Percentiles rank a stretch among this genome's conserved stretches.
phyloP scores from a whole-genome alignment of 148 eudicot species.

The Gaultheria prostrata region DNA sequence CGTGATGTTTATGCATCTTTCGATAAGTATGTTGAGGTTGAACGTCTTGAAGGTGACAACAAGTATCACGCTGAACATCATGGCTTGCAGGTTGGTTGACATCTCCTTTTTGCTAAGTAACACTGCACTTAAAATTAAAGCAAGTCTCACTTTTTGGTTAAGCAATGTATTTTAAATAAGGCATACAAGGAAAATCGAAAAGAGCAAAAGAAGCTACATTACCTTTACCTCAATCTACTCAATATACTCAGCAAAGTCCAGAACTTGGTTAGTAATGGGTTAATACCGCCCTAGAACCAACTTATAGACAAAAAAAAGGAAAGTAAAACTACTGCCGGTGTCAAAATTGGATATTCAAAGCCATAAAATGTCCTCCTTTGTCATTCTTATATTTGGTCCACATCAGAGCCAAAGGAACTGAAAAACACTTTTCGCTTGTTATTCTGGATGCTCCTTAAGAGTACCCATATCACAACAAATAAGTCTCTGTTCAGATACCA shows the following conservation, averaged over 20 bases:
- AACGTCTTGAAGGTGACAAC: constrained; percentile 86
- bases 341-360: neutral
- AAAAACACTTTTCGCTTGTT: neutral
- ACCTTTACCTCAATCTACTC: neutral
- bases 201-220: neutral
- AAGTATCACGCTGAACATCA: constrained; percentile 84
- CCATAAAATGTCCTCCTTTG: neutral
- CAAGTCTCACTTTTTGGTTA: neutral
- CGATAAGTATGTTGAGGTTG: constrained; percentile 97
- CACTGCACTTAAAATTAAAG: neutral
- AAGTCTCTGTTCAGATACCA: neutral
- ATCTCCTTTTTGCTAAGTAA: neutral
- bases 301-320: neutral
- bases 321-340: neutral
- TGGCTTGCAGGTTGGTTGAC: constrained; percentile 73
- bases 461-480: neutral
- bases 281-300: neutral
- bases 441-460: neutral
- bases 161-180: neutral
- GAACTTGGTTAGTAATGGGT: neutral
- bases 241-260: neutral
- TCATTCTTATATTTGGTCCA: neutral
- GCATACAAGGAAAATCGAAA: neutral
- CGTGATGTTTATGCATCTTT: constrained; percentile 92
- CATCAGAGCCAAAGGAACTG: neutral